Conservation (phyloP, 1,284 basidiomycete species). For the Trichosporon sp. region DNA sequence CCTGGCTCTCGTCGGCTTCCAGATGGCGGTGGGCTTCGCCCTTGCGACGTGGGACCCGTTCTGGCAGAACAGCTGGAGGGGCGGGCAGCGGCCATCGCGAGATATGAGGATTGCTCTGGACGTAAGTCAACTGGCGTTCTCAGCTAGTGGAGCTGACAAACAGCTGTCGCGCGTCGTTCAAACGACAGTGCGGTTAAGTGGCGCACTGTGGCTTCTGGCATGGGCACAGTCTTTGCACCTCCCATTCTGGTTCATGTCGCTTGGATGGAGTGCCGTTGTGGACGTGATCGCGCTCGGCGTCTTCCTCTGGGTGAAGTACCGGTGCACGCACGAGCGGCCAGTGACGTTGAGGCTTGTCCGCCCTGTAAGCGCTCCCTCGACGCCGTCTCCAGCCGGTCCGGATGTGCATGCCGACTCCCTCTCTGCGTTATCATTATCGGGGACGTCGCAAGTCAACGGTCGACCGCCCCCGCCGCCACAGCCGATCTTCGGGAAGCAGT, state of each 20-base stretch:
- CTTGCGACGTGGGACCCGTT: slow-evolving; percentile 8
- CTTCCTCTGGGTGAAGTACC: not conserved
- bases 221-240: not conserved
- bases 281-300: not conserved
- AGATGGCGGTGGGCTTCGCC: not conserved
- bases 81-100: not conserved
- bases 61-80: not conserved
- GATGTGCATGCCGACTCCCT: not conserved
- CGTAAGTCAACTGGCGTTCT: not conserved
- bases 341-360: slow-evolving; percentile 23
- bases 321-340: slow-evolving; percentile 2
- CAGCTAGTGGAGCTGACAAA: not conserved
- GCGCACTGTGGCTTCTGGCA: not conserved
- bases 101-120: not conserved
- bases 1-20: not conserved
- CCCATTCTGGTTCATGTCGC: not conserved
- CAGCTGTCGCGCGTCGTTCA: not conserved
- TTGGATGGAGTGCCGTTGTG: not conserved
- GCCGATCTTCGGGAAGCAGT: slow-evolving; percentile 46
- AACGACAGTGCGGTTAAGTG: not conserved
- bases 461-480: slow-evolving; percentile 23
- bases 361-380: not conserved
- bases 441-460: not conserved
- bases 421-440: slow-evolving; percentile 15
- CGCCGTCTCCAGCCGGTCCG: not conserved